phyloP scores from a whole-genome alignment of 176 grass and related monocot species.

The Carex cristatella region DNA sequence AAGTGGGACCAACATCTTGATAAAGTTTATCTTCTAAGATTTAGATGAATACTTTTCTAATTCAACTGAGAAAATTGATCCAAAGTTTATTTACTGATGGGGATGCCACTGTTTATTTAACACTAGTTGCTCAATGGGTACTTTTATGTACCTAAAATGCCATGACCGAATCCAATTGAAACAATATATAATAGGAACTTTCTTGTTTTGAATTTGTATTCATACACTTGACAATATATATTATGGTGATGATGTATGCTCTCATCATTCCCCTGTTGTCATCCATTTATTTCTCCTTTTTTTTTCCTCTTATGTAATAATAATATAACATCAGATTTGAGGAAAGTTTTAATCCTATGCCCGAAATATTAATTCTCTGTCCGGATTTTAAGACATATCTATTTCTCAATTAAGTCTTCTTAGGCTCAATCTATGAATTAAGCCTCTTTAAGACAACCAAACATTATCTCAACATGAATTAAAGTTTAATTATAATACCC shows the following conservation, averaged over 20 bases:
- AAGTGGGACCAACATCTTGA: slow-evolving; percentile 14
- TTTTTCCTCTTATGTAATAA: slow-evolving; percentile 7
- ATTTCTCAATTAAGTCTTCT: too few relatives aligned
- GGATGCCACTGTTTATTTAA: background rate
- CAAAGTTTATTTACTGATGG: background rate
- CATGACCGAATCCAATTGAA: background rate
- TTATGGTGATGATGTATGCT: slow-evolving; percentile 37
- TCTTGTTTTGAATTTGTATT: background rate
- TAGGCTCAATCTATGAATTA: too few relatives aligned
- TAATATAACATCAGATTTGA: background rate
- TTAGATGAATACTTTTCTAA: background rate
- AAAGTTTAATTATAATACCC: too few relatives aligned
- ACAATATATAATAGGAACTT: background rate
- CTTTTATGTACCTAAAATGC: background rate
- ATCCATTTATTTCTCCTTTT: background rate
- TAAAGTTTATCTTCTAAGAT: slow-evolving; percentile 16
- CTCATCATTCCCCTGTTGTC: slow-evolving; percentile 31
- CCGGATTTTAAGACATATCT: too few relatives aligned
- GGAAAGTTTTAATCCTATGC: background rate
- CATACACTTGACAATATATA: slow-evolving; percentile 21
- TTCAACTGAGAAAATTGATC: background rate
- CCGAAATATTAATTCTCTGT: too few relatives aligned
- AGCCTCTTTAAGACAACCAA: too few relatives aligned
- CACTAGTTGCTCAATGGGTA: background rate
- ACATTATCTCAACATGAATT: too few relatives aligned